Base-by-base conservation (phyloP, 306 rosid species). In the Amphicarpaea edgeworthii region DNA sequence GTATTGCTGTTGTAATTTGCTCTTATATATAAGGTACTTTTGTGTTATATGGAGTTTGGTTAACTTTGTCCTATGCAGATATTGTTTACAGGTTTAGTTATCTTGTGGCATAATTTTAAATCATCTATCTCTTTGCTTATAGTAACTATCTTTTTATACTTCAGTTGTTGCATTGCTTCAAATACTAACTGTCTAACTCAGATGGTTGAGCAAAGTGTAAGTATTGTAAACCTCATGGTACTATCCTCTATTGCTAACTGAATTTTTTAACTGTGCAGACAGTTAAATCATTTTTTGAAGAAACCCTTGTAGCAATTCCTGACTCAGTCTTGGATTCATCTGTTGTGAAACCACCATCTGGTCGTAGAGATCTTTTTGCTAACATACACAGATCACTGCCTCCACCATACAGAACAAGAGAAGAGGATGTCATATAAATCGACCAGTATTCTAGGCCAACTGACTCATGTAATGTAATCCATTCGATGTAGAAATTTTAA, bases 251-350 rank as follows among this genome's bases (percentile, higher is more conserved):
- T n/a, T n/a, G n/a, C n/a, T n/a, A n/a, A 67, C 60, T 51, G 37
- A 10, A 26, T 55, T 85, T 21, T 81, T 77, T 19, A 76, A 84
- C 68, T 32, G 49, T 83, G 95, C 75, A 92, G 97, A 86, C 96
- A 12, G 50, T 95, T 60, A 88, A 92, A 82, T 89, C 97, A 68
- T 90, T 92, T 77, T 83, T 92, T 9, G 97, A 95, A 32, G 99
- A 95, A 80, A 87, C 99, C 70, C 86, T 92, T 2, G 91, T 81
- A 12, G 93, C 93, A 51, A 83, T 95, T 79, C 99, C 99, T 10
- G 97, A 92, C 75, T 82, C 74, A 1, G 93, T 92, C 28, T 66
- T 90, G 92, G 99, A 92, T 82, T 78, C 95, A 26, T 84, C 97
- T 11, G 54, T 92, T 57, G 86, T 34, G 2, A 82, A 65, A 53